Evolutionary conservation across 2,329 filamentous ascomycete species (phyloP), one percentile per base, ranked within the genome.

Genomic region (Chrysoporthe cubensis): DNA sequence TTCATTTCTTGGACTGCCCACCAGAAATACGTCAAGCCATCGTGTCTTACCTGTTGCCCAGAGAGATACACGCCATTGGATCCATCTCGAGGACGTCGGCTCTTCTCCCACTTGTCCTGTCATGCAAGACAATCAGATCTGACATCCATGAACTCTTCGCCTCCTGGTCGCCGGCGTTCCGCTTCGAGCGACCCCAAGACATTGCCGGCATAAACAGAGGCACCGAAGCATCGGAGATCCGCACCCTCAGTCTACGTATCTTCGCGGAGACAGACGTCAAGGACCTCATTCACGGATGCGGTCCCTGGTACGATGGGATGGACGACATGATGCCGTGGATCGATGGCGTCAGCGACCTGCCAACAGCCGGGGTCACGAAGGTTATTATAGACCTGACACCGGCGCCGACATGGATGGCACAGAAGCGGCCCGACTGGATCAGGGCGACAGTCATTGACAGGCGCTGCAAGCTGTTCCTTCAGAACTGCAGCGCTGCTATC

Each of bases 1-100:
- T 43, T 18, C 21, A n/a, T 37, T 42, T 66, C 42, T 32, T 66
- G 11, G 34, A 40, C 58, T 62, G 59, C 3, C 65, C 64, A 6
- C 3, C 64, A 21, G 64, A 66, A 57, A 26, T 66, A 32, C 58
- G 64, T 2, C 64, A 66, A 37, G 57, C 34, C 14, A 48, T 66
- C 58, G 48, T 66, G 7, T 7, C 40, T 52, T 11, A 26, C 48
- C 32, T 44, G 37, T n/a, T 66, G 26, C 64, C 64, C 14, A 4
- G 5, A 11, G 64, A 66, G 3, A 46, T 62, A 37, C 64, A 32
- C 57, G 52, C 42, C 26, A 42, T 13, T 32, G 64, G 58, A 5
- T 21, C 42, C 11, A 26, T 16, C 34, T 52, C 64, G 2, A 54
- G 42, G 26, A 46, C 58, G 37, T 8, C 58, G 0, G 11, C 58